Evolutionary conservation across 129 eudicot species (phyloP).

Genomic region (Ambrosia trifida): DNA sequence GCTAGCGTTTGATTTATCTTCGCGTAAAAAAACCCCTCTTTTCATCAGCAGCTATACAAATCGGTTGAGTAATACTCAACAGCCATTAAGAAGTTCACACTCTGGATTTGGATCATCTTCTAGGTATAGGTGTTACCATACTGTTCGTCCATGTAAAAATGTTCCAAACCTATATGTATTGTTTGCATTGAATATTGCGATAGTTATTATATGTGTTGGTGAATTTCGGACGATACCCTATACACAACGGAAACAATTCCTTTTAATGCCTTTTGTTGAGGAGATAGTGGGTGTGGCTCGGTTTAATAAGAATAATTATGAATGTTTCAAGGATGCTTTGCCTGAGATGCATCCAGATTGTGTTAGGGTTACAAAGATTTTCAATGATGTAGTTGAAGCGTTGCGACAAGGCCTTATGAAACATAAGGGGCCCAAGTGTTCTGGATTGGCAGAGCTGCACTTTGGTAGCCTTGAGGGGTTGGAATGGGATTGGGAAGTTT

Average conservation of each 20-base stretch:
- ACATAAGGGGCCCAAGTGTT: too few species aligned
- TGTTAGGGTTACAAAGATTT: conserved; percentile 58
- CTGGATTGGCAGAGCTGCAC: too few species aligned
- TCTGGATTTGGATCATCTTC: conserved; percentile 15
- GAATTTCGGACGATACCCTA: conserved; percentile 70
- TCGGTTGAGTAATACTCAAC: conserved; percentile 1
- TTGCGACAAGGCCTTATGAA: too few species aligned
- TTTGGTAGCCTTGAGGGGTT: too few species aligned
- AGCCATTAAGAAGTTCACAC: conserved; percentile 28
- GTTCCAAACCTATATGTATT: too few species aligned
- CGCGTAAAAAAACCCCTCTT: conserved; percentile 27
- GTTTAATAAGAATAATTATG: conserved; percentile 44
- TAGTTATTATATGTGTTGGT: conserved; percentile 62
- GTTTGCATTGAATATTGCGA: too few species aligned
- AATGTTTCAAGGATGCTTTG: conserved; percentile 62
- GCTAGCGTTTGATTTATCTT: conserved; percentile 29
- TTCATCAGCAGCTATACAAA: background rate
- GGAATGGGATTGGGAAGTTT: conserved; percentile 83
- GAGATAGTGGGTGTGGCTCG: conserved; percentile 59
- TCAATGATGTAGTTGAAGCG: conserved; percentile 60
- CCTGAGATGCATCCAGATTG: conserved; percentile 77
- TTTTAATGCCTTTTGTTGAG: conserved; percentile 47
- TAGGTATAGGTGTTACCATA: conserved; percentile 49
- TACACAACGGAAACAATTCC: conserved; percentile 67
- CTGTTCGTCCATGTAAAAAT: too few species aligned